Percentiles rank a stretch among this genome's conserved stretches.
phyloP scores from a whole-genome alignment of 225 moss, liverwort and hornwort genomes.

The Rhytidiadelphus loreus region DNA sequence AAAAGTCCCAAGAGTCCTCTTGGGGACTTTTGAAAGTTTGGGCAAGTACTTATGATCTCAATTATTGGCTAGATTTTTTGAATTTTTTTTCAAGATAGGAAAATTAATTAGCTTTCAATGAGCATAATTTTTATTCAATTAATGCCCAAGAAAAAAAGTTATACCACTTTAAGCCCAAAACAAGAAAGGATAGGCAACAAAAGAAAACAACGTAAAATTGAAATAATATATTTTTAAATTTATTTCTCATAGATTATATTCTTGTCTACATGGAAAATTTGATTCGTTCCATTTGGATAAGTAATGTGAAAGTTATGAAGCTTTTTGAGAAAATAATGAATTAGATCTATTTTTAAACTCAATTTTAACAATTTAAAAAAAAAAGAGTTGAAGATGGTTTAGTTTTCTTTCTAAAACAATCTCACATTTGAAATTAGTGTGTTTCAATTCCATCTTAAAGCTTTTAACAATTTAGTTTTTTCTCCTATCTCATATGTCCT shows the following conservation, averaged over 20 bases:
- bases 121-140: too few relatives aligned
- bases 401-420: not conserved
- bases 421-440: not conserved
- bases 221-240: too few relatives aligned
- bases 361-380: not conserved
- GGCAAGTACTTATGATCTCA: too few relatives aligned
- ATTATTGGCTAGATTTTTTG: too few relatives aligned
- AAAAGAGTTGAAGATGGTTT: not conserved
- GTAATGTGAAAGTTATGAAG: not conserved
- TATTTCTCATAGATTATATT: too few relatives aligned
- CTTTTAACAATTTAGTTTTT: not conserved
- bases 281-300: not conserved
- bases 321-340: not conserved
- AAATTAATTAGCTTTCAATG: too few relatives aligned
- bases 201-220: too few relatives aligned
- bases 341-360: not conserved
- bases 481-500: not conserved
- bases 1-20: not conserved
- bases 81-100: too few relatives aligned
- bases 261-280: not conserved
- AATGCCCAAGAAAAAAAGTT: fast-evolving
- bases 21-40: too few relatives aligned
- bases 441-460: not conserved
- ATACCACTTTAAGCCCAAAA: too few relatives aligned
- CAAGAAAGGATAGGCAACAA: fast-evolving